Conservation (phyloP, 768 basidiomycete genomes). For the Suillus subluteus region DNA sequence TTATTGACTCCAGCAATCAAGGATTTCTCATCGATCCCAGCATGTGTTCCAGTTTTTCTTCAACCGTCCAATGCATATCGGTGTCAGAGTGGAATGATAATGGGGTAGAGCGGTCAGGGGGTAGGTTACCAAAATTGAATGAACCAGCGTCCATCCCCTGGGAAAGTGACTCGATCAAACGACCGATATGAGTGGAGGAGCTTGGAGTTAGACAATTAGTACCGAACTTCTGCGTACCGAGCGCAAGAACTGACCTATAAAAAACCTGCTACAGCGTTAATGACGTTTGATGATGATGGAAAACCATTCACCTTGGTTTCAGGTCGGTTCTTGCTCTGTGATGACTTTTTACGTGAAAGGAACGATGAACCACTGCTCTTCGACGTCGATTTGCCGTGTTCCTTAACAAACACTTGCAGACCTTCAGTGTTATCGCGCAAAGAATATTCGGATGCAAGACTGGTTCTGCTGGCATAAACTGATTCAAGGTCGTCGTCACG, state of each 20-base stretch:
- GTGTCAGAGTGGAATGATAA: constrained; percentile 65
- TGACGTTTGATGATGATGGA: constrained; percentile 12
- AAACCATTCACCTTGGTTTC: constrained; percentile 75
- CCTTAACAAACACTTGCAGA: constrained; percentile 77
- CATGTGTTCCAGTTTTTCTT: constrained; percentile 79
- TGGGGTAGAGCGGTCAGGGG: constrained; percentile 57
- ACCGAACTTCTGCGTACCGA: constrained; percentile 19
- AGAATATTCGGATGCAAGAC: constrained; percentile 78
- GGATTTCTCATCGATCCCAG: constrained; percentile 44
- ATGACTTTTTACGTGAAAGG: constrained; percentile 60
- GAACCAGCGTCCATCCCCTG: constrained; percentile 82
- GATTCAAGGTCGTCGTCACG: constrained; percentile 78
- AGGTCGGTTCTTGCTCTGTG: constrained; percentile 62
- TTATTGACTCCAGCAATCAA: constrained; percentile 26
- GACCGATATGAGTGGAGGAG: constrained; percentile 77
- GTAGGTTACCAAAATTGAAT: constrained; percentile 68
- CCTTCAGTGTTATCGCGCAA: constrained; percentile 47
- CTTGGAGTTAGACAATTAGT: constrained; percentile 69
- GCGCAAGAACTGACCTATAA: constrained; percentile 19
- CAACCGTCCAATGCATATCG: constrained; percentile 70
- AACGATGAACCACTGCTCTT: constrained; percentile 65
- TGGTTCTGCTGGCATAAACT: constrained; percentile 64
- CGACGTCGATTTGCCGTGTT: constrained; percentile 67
- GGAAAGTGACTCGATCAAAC: constrained; percentile 81
- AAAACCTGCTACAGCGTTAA: constrained; percentile 27